These are phyloP conservation scores for Lactuca saligna DNA, from an alignment of 129 eudicot species.

Conservation along the genomic window DNA sequence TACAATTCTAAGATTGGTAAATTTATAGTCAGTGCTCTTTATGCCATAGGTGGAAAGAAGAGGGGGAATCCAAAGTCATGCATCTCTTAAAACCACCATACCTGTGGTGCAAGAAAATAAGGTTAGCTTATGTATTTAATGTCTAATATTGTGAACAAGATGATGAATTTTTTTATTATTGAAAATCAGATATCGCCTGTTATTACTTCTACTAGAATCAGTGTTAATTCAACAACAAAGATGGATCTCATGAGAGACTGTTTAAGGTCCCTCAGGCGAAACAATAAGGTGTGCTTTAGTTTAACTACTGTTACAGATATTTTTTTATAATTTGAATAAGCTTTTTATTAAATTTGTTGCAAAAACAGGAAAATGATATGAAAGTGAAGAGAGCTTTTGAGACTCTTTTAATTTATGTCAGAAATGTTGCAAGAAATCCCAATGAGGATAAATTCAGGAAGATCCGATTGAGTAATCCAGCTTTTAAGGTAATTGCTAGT, in stretches of 20 bases:
- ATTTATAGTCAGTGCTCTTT: not conserved
- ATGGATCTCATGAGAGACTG: conserved; percentile 69
- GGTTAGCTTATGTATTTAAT: conserved; percentile 38
- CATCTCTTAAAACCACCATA: conserved; percentile 34
- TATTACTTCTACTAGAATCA: conserved; percentile 27
- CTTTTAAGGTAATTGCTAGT: conserved; percentile 57
- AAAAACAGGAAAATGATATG: conserved; percentile 56
- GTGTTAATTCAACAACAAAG: conserved; percentile 38
- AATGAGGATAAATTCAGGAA: conserved; percentile 72
- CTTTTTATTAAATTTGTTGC: conserved; percentile 2
- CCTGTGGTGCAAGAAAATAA: conserved; percentile 33
- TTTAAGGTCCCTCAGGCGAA: conserved; percentile 69
- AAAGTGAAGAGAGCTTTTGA: conserved; percentile 65
- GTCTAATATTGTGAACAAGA: conserved; percentile 7
- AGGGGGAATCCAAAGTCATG: conserved; percentile 37
- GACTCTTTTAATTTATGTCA: conserved; percentile 65
- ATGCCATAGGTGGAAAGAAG: conserved; percentile 61
- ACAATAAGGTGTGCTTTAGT: conserved; percentile 48
- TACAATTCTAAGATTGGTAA: not conserved
- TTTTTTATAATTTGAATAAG: not conserved
- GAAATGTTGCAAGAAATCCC: conserved; percentile 66
- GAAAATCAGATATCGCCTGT: conserved; percentile 31
- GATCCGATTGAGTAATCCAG: conserved; percentile 75
- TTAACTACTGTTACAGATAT: not conserved
- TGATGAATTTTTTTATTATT: not conserved